Base-by-base conservation (phyloP, 345 rosid species). In the Eucalyptus curtisii region DNA sequence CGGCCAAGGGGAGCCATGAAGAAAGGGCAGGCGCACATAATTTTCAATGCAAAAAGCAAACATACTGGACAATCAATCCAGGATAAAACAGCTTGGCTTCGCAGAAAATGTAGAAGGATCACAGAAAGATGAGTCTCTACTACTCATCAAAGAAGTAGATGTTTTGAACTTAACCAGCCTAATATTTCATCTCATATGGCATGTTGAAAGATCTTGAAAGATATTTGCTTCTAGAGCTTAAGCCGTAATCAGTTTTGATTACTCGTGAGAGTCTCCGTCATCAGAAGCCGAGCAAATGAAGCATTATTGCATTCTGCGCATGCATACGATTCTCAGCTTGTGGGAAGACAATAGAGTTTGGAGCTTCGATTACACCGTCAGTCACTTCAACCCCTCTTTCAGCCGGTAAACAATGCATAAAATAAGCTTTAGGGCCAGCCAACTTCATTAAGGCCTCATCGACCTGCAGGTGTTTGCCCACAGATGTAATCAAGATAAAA, bases 391-490 rank as follows among this genome's bases (percentile, higher is more conserved):
- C 96, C 71, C 98, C 99, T 91, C 99, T 95, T 89, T 97, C 99
- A 19, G 99, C 99, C n/a, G 97, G 99, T 90, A 97, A 92, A 93
- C 99, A 98, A 86, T 98, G 99, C 99, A 98, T 97, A 93, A 97
- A 97, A 90, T 90, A 97, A 87, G 99, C 99, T 91, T 94, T 93
- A 47, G 96, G 93, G 7, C 99, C 98, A 10, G 99, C 99, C 86
- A 96, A 86, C 90, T 96, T 94, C 99, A 98, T 95, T 13, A 98
- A 94, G 81, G 93, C 92, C 93, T 95, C 96, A 86, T 96, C 97
- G 85, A 98, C 97, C 99, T 98, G 93, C 85, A 86, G 30, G 27
- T 17, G 53, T 61, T 42, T n/a, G 17, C 86, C 42, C 44, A 50
- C n/a, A 86, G 86, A 71, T 47, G 30, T 7, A 49, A 64, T 31